Conservation (phyloP, 2,329 filamentous ascomycete species). For the Triangularia setosa region DNA sequence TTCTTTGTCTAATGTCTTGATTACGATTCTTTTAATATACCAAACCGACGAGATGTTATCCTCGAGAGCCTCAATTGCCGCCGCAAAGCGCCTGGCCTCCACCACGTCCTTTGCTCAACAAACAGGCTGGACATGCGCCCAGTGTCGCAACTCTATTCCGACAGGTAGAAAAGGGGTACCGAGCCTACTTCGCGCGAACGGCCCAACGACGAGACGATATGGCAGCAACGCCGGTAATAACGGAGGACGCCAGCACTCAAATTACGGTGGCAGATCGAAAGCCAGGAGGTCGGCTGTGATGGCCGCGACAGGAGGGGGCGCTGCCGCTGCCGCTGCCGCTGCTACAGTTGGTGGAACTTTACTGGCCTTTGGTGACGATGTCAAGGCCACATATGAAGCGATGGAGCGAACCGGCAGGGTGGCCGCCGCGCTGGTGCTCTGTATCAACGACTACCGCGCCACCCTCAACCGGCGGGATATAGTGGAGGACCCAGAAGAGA, state of each 20-base stretch:
- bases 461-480: slow-evolving; percentile 70
- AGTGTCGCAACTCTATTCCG: slow-evolving; percentile 23
- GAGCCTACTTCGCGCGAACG: slow-evolving; percentile 7
- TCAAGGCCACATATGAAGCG: slow-evolving; percentile 71
- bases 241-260: slow-evolving; percentile 2
- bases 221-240: slow-evolving; percentile 3
- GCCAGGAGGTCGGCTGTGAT: slow-evolving; percentile 34
- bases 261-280: slow-evolving; percentile 11
- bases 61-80: slow-evolving; percentile 17
- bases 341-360: slow-evolving; percentile 27
- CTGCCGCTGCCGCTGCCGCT: slow-evolving; percentile 39
- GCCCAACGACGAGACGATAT: slow-evolving; percentile 20
- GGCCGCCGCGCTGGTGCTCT: slow-evolving; percentile 66
- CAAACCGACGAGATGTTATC: slow-evolving; percentile 17
- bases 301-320: slow-evolving; percentile 49
- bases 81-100: slow-evolving; percentile 11
- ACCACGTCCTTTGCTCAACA: not conserved
- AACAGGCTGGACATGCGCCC: slow-evolving; percentile 27
- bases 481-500: slow-evolving; percentile 58
- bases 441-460: slow-evolving; percentile 89
- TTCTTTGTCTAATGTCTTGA: not conserved
- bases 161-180: slow-evolving; percentile 1
- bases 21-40: not conserved
- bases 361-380: slow-evolving; percentile 54
- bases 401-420: slow-evolving; percentile 77